A percentile compares a stretch with the other conserved stretches of the same genome.
Conservation (phyloP, 306 rosid species). For the Vigna reflexopilosa region DNA sequence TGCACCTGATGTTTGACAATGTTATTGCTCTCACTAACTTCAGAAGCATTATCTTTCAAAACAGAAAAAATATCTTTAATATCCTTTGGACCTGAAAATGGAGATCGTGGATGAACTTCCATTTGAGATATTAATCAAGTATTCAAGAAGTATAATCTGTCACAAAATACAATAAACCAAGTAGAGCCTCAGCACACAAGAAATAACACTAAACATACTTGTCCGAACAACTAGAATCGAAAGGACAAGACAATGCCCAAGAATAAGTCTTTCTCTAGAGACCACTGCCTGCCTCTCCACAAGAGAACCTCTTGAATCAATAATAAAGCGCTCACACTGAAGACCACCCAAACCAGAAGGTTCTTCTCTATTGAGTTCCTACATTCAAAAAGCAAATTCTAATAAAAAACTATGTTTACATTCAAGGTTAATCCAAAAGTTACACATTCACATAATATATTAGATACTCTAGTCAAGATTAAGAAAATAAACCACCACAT, state of each 20-base stretch:
- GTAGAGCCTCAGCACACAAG: conserved; percentile 39
- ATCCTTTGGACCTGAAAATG: conserved; percentile 80
- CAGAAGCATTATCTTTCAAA: conserved; percentile 79
- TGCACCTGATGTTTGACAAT: conserved; percentile 76
- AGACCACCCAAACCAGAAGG: conserved; percentile 97
- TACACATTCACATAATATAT: not conserved
- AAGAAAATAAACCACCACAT: not conserved
- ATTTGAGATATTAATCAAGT: conserved; percentile 27
- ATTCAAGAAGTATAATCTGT: conserved; percentile 29
- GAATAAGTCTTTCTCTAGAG: conserved; percentile 85
- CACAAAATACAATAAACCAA: conserved; percentile 30
- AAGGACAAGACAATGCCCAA: conserved; percentile 95
- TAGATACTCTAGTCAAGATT: conserved; percentile 7
- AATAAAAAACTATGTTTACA: conserved; percentile 6
- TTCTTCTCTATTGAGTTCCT: conserved; percentile 97
- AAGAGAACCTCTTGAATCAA: conserved; percentile 96
- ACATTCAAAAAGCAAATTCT: conserved; percentile 39
- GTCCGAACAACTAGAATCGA: conserved; percentile 79
- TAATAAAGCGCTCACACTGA: conserved; percentile 76
- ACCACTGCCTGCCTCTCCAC: conserved; percentile 94
- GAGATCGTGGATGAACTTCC: conserved; percentile 6
- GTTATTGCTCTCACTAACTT: conserved; percentile 59
- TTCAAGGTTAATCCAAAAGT: conserved; percentile 20
- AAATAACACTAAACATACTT: conserved; percentile 57
- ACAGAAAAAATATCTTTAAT: conserved; percentile 69